A percentile compares a stretch with the other conserved stretches of the same genome.
Evolutionary conservation across 352 stramenopile species (phyloP).

Genomic region (Phytophthora kernoviae): DNA sequence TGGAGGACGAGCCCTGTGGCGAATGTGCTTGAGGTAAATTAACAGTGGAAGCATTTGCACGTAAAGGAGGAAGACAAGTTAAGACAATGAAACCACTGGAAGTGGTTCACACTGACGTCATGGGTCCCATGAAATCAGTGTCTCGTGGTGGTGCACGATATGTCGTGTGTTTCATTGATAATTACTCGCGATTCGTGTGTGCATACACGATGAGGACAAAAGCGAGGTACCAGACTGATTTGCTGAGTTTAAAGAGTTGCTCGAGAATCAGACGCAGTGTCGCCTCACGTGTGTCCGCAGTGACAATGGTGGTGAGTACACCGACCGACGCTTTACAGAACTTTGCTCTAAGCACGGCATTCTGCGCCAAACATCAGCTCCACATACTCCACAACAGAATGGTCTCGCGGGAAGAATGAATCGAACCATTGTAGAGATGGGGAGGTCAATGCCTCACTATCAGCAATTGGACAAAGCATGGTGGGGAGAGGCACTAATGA

Average conservation of each 20-base stretch:
- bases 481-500: conserved; percentile 9
- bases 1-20: neutral
- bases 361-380: conserved; percentile 10
- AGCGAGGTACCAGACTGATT: conserved; percentile 12
- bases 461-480: conserved; percentile 6
- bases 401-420: conserved; percentile 18
- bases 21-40: neutral
- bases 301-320: conserved; percentile 33
- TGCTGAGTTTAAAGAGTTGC: neutral
- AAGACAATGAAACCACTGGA: conserved; percentile 6
- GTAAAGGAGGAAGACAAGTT: neutral
- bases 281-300: conserved; percentile 11
- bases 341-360: conserved; percentile 14
- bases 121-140: conserved; percentile 12
- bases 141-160: conserved; percentile 12
- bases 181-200: conserved; percentile 13
- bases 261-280: conserved; percentile 7
- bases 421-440: conserved; percentile 10
- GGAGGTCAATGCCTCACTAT: conserved; percentile 12
- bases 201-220: too few relatives aligned
- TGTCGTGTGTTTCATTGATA: conserved; percentile 29
- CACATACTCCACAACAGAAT: conserved; percentile 19
- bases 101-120: conserved; percentile 22
- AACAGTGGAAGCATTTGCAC: neutral
- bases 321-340: conserved; percentile 7